phyloP scores from a whole-genome alignment of 768 basidiomycete genomes.

The Boletus bicolor region DNA sequence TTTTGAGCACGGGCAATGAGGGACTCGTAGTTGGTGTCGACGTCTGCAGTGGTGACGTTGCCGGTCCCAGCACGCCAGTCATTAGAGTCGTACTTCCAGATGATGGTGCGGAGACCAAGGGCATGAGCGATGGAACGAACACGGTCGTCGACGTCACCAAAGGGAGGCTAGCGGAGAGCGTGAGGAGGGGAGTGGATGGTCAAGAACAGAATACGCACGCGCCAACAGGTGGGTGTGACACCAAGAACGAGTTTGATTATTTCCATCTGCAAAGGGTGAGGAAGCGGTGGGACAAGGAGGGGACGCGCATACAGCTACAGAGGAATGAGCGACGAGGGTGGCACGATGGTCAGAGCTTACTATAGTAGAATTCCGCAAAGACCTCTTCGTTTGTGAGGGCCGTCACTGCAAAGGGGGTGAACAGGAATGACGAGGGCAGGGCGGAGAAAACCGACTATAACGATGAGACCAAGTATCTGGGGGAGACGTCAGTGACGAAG shows the following conservation, averaged over 20 bases:
- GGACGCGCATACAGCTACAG: constrained; percentile 22
- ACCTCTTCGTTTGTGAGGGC: constrained; percentile 58
- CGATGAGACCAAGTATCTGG: constrained; percentile 35
- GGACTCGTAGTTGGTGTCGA: constrained; percentile 51
- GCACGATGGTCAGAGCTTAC: constrained; percentile 31
- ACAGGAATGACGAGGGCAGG: not conserved
- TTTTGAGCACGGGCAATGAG: constrained; percentile 47
- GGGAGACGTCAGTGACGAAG: not conserved
- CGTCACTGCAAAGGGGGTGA: constrained; percentile 42
- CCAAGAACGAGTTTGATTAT: constrained; percentile 53
- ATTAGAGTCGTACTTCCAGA: constrained; percentile 69
- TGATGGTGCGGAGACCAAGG: constrained; percentile 65
- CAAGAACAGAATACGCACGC: constrained; percentile 34
- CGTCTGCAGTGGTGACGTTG: constrained; percentile 40
- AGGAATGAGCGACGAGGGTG: constrained; percentile 1
- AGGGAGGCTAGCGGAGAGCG: constrained; percentile 47
- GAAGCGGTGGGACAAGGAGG: rapidly evolving
- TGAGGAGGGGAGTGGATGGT: not conserved
- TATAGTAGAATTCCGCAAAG: constrained; percentile 79
- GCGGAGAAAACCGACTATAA: constrained; percentile 40
- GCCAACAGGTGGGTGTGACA: constrained; percentile 59
- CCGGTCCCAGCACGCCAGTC: constrained; percentile 68
- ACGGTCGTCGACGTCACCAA: constrained; percentile 71
- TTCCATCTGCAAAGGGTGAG: constrained; percentile 38
- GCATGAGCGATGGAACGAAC: constrained; percentile 66